Evolutionary conservation across 352 stramenopile genomes (phyloP).

Genomic region (Phytophthora pinifolia): DNA sequence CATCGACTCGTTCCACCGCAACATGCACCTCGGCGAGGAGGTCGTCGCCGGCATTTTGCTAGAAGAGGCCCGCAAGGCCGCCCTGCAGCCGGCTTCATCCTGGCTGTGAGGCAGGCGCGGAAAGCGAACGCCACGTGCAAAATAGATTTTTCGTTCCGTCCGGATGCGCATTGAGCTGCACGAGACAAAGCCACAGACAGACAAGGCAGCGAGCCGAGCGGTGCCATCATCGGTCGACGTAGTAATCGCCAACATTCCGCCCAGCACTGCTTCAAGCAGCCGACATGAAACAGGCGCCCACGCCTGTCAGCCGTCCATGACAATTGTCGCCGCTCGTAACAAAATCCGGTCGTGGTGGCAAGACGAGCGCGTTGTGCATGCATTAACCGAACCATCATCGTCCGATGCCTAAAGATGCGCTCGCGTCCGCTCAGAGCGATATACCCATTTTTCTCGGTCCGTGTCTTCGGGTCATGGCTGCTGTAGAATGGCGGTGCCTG

Average conservation of each 20-base stretch:
- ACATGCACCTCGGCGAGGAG: constrained; percentile 31
- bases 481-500: too few species aligned
- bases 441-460: too few species aligned
- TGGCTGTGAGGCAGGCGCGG: constrained; percentile 14
- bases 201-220: too few species aligned
- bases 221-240: constrained; percentile 23
- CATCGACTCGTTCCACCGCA: constrained; percentile 38
- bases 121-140: constrained; percentile 9
- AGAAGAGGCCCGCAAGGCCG: constrained; percentile 26
- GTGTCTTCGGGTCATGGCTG: too few species aligned
- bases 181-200: too few species aligned
- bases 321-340: constrained; percentile 16
- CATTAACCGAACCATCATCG: too few species aligned
- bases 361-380: background rate
- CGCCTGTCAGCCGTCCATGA: constrained; percentile 6
- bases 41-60: constrained; percentile 31
- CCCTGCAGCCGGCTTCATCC: constrained; percentile 6
- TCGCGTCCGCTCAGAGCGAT: too few species aligned
- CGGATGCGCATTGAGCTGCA: background rate
- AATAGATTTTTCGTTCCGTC: constrained; percentile 21
- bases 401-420: too few species aligned
- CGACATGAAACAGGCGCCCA: constrained; percentile 1
- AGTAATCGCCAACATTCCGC: constrained; percentile 25
- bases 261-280: background rate
- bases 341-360: constrained; percentile 17